These are phyloP conservation scores for Pascua guehoae DNA, from an alignment of 1,284 basidiomycete genomes.

Conservation along the genomic window DNA sequence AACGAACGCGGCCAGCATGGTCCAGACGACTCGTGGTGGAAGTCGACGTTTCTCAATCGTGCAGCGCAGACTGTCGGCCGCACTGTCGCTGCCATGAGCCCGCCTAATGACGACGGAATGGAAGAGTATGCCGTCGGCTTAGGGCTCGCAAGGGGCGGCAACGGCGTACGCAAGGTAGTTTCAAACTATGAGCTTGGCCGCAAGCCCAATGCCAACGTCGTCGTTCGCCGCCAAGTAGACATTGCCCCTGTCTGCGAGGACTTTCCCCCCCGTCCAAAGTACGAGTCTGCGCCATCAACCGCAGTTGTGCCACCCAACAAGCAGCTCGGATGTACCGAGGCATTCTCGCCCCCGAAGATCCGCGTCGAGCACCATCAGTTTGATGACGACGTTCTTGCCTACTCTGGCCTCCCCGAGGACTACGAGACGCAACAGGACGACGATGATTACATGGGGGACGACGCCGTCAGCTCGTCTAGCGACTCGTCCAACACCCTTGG, in stretches of 20 bases:
- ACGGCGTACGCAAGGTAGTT: constrained; percentile 35
- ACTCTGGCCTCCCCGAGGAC: constrained; percentile 33
- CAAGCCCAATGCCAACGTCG: constrained; percentile 15
- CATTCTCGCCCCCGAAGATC: constrained; percentile 11
- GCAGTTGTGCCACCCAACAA: no score
- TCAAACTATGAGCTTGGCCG: constrained; percentile 32
- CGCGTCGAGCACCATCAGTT: background rate
- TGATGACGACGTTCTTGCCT: constrained; percentile 29
- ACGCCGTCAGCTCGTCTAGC: background rate
- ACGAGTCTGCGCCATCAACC: background rate
- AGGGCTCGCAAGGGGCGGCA: constrained; percentile 29
- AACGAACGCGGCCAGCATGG: constrained; percentile 4
- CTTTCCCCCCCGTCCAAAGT: background rate
- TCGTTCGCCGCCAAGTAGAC: constrained; percentile 36
- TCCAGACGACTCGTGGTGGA: constrained; percentile 27
- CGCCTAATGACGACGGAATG: constrained; percentile 8
- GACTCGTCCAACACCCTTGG: no score
- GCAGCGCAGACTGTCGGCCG: constrained; percentile 14
- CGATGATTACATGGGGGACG: constrained; percentile 18
- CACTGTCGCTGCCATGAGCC: constrained; percentile 15
- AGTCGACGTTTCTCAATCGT: constrained; percentile 1
- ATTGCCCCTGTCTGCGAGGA: constrained; percentile 1
- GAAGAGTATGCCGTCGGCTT: constrained; percentile 23
- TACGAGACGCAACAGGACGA: constrained; percentile 41
- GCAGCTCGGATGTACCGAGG: no score